These are phyloP conservation scores for Pestalotiopsis sp. DNA, from an alignment of 2,329 filamentous ascomycete species.

Conservation along the genomic window DNA sequence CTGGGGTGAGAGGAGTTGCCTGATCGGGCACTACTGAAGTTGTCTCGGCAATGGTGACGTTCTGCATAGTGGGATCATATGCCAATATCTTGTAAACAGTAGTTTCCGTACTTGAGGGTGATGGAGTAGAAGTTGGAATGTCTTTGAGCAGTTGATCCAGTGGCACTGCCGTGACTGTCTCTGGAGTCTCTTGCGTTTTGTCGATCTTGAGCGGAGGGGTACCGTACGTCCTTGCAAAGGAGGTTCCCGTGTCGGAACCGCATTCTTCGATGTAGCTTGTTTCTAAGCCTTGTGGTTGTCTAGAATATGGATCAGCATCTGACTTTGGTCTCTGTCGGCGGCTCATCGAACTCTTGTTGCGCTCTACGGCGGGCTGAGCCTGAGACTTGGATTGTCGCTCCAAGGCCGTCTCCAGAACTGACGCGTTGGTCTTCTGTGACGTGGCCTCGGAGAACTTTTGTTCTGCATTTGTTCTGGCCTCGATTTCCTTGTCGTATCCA, in stretches of 20 bases:
- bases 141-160: constrained; percentile 16
- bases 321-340: constrained; percentile 17
- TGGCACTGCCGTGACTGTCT: constrained; percentile 3
- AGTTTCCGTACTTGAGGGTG: constrained; percentile 18
- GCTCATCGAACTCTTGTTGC: constrained; percentile 12
- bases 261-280: constrained; percentile 49
- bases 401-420: constrained; percentile 30
- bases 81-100: constrained; percentile 67
- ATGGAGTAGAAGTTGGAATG: constrained; percentile 12
- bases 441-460: constrained; percentile 26
- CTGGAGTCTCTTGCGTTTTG: constrained; percentile 2
- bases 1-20: constrained; percentile 56
- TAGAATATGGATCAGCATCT: constrained; percentile 44
- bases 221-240: constrained; percentile 39
- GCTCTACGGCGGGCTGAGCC: constrained; percentile 12
- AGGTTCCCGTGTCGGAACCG: constrained; percentile 36
- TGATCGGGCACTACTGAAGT: constrained; percentile 55
- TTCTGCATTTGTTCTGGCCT: constrained; percentile 24
- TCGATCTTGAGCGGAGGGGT: constrained; percentile 15
- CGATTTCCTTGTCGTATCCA: constrained; percentile 16
- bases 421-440: constrained; percentile 23
- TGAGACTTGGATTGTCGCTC: constrained; percentile 25
- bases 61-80: constrained; percentile 62
- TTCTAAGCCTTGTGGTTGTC: constrained; percentile 50
- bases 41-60: constrained; percentile 62